These are phyloP conservation scores for Stagonosporopsis chrysanthemi DNA, from an alignment of 2,329 filamentous ascomycete genomes.

Conservation along the genomic window DNA sequence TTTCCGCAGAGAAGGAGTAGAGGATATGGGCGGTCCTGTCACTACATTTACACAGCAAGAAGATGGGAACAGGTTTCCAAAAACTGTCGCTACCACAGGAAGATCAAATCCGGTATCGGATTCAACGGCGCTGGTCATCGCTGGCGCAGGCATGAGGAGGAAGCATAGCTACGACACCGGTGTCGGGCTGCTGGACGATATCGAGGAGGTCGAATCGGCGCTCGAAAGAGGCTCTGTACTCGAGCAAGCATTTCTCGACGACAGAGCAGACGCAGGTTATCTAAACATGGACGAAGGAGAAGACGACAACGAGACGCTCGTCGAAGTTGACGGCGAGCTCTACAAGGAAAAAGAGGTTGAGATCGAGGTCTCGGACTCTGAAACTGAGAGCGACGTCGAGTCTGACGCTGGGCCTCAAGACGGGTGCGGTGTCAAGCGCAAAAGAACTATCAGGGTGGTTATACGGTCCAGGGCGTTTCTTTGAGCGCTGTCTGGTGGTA, in stretches of 20 bases:
- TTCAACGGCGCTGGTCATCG: conserved; percentile 15
- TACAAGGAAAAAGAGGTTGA: conserved; percentile 28
- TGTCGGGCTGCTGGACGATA: conserved; percentile 11
- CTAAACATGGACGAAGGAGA: not conserved
- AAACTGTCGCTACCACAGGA: conserved; percentile 15
- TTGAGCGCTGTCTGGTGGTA: conserved; percentile 16
- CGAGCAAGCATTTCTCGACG: conserved; percentile 24
- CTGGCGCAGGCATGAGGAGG: conserved; percentile 15
- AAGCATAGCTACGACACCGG: conserved; percentile 18
- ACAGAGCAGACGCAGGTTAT: conserved; percentile 6
- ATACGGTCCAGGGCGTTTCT: conserved; percentile 48
- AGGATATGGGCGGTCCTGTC: conserved; percentile 26
- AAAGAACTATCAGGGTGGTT: conserved; percentile 41
- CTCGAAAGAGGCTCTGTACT: conserved; percentile 24
- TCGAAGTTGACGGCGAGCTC: conserved; percentile 20
- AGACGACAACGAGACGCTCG: conserved; percentile 19
- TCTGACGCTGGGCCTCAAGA: conserved; percentile 22
- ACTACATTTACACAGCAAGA: conserved; percentile 10
- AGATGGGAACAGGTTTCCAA: conserved; percentile 6
- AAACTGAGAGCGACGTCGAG: conserved; percentile 26
- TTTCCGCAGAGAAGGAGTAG: conserved; percentile 41
- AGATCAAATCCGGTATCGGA: not conserved
- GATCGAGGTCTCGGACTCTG: conserved; percentile 32
- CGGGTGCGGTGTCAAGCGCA: conserved; percentile 35
- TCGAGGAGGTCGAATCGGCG: conserved; percentile 13